Evolutionary conservation across 805 yeast species (phyloP).

Genomic region (Candida tallmaniae): DNA sequence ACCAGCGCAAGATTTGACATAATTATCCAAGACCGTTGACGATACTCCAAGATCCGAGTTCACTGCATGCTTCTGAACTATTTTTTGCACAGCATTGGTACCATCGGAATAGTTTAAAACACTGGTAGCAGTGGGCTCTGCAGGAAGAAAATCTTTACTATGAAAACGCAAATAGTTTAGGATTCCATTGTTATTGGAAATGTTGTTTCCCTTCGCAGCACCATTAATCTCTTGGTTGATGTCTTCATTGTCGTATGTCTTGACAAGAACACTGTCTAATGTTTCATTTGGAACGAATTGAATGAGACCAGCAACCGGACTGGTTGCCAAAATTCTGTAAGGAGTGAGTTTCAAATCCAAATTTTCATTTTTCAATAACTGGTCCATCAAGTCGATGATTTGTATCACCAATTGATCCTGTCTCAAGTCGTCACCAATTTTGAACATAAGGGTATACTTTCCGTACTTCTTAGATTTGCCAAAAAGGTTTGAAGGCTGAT

Average conservation of each 20-base stretch:
- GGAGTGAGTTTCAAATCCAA: conserved; percentile 85
- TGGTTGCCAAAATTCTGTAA: conserved; percentile 84
- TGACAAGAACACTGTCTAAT: conserved; percentile 61
- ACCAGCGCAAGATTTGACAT: conserved; percentile 94
- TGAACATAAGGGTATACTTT: conserved; percentile 80
- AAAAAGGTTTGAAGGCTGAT: conserved; percentile 26
- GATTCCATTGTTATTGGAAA: conserved; percentile 54
- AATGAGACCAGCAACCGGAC: conserved; percentile 85
- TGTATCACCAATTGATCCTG: conserved; percentile 98
- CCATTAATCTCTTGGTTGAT: neutral
- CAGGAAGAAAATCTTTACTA: conserved; percentile 28
- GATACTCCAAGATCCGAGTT: conserved; percentile 45
- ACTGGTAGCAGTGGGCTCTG: conserved; percentile 21
- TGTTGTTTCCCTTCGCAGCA: no score
- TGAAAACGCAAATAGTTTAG: conserved; percentile 64
- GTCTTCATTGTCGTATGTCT: conserved; percentile 6
- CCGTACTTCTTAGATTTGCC: conserved; percentile 31
- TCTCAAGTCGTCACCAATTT: conserved; percentile 90
- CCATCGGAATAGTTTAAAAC: conserved; percentile 7
- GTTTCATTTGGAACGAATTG: conserved; percentile 95
- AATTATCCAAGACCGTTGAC: conserved; percentile 81
- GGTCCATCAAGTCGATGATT: conserved; percentile 87
- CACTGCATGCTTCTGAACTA: conserved; percentile 23
- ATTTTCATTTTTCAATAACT: conserved; percentile 79
- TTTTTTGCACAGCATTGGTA: neutral